Conservation (phyloP, 176 grass and related monocot species). For the Eremochloa ophiuroides region DNA sequence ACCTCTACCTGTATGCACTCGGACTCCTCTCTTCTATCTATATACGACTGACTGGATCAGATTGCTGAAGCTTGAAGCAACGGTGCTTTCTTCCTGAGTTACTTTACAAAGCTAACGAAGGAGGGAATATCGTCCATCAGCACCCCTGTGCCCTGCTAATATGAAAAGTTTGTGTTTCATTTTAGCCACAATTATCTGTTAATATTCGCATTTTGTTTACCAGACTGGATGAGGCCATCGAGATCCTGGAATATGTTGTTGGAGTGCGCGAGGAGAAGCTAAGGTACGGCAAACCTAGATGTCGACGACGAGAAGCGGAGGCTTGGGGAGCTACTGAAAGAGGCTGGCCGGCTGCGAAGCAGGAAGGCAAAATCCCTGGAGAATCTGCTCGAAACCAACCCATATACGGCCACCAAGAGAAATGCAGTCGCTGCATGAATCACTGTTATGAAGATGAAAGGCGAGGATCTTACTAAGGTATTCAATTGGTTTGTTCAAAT, state of each 20-base stretch:
- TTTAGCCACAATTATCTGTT: background rate
- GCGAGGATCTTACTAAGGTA: slow-evolving; percentile 4
- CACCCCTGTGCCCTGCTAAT: background rate
- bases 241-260: slow-evolving; percentile 86
- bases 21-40: too few relatives aligned
- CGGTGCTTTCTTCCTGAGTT: background rate
- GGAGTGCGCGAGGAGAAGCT: slow-evolving; percentile 90
- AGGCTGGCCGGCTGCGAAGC: slow-evolving; percentile 80
- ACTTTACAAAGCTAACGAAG: background rate
- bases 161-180: background rate
- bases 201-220: slow-evolving; percentile 16
- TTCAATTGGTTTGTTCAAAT: slow-evolving; percentile 34
- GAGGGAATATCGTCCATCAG: background rate
- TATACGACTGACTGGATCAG: slow-evolving; percentile 20
- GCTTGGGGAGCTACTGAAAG: slow-evolving; percentile 76
- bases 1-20: too few relatives aligned
- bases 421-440: slow-evolving; percentile 39
- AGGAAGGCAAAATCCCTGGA: slow-evolving; percentile 75
- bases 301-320: slow-evolving; percentile 90
- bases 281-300: slow-evolving; percentile 90
- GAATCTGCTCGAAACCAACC: slow-evolving; percentile 74
- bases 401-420: slow-evolving; percentile 42
- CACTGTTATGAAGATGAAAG: background rate
- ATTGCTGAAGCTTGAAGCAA: slow-evolving; percentile 9
- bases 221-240: slow-evolving; percentile 87